Conservation (phyloP, 257 asterid species). For the Eustoma russellianum region DNA sequence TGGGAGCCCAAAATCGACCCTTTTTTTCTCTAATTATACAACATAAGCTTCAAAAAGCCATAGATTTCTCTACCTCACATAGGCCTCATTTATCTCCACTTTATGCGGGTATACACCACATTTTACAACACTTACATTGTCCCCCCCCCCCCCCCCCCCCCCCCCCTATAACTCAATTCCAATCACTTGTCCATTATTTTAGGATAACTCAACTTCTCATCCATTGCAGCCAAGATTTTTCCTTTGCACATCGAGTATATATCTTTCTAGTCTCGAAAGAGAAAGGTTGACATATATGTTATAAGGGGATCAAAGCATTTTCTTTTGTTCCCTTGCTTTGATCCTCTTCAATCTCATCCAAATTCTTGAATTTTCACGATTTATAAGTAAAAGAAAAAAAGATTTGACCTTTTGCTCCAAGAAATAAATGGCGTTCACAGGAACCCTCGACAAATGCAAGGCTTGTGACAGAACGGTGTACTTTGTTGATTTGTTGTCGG, state of each 20-base stretch:
- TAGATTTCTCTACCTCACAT: constrained; percentile 16
- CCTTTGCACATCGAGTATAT: too few relatives aligned
- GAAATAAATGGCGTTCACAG: constrained; percentile 32
- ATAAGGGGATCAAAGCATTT: constrained; percentile 6
- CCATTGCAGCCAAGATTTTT: constrained; percentile 7
- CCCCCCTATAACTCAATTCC: constrained; percentile 25
- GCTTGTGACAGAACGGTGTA: constrained; percentile 45
- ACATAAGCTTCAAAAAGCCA: too few relatives aligned
- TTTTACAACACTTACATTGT: constrained; percentile 10
- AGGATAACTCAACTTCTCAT: constrained; percentile 17
- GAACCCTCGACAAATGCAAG: constrained; percentile 44
- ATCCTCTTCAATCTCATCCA: constrained; percentile 3
- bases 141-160: constrained; percentile 21
- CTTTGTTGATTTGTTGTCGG: constrained; percentile 34
- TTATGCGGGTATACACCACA: constrained; percentile 21
- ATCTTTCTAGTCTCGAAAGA: constrained; percentile 10
- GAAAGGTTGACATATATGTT: constrained; percentile 27
- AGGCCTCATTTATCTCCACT: constrained; percentile 19
- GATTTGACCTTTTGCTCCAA: too few relatives aligned
- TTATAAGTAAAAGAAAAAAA: neutral
- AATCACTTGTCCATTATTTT: constrained; percentile 39
- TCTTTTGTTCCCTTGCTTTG: constrained; percentile 4
- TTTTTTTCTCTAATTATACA: too few relatives aligned
- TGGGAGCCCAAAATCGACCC: too few relatives aligned
- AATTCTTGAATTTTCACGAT: neutral